Evolutionary conservation across 805 yeast species (phyloP), one percentile per base, ranked within the genome.

Genomic region (Metschnikowia gelsemii): DNA sequence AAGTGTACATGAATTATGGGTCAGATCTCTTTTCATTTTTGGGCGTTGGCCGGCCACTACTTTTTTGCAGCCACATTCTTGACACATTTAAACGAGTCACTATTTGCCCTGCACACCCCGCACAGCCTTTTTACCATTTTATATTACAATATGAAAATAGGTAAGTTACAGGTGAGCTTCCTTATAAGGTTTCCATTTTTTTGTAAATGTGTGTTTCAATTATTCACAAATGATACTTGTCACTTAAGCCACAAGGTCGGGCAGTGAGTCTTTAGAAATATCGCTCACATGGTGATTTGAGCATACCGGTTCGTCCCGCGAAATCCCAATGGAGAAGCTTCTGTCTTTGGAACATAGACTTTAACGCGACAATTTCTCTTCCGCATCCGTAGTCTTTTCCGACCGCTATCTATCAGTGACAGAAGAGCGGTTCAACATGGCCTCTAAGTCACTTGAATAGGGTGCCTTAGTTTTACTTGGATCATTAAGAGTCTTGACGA

Each of bases 391-490:
- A 13, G 37, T 11, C 36, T 30, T 31, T 32, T 49, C 55, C 13
- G 20, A 8, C 16, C 55, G 43, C 28, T 51, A 47, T 22, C 57
- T 38, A 14, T 40, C 46, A 18, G 20, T 23, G 22, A 47, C 41
- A 8, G 47, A 42, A 14, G 38, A 27, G 5, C 57, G 46, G 39
- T 47, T 44, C 43, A 53, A 42, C 55, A 51, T 43, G 25, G 52
- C 54, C 45, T 51, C 52, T 38, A 53, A 45, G 29, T 46, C 52
- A 24, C 37, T 34, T 14, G 48, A 42, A 32, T 53, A 53, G 4
- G 54, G 53, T 13, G 57, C 57, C 40, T 53, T 51, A 21, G 54
- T 51, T 24, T 50, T 32, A 25, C 46, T 42, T 14, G 52, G 47
- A 22, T 48, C 46, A 29, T 51, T 51, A 41, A 36, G 51, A 13